A percentile compares a stretch with the other conserved stretches of the same genome.
Evolutionary conservation across 1,139 yeast genomes (phyloP).

Genomic region (Pichia sp.): DNA sequence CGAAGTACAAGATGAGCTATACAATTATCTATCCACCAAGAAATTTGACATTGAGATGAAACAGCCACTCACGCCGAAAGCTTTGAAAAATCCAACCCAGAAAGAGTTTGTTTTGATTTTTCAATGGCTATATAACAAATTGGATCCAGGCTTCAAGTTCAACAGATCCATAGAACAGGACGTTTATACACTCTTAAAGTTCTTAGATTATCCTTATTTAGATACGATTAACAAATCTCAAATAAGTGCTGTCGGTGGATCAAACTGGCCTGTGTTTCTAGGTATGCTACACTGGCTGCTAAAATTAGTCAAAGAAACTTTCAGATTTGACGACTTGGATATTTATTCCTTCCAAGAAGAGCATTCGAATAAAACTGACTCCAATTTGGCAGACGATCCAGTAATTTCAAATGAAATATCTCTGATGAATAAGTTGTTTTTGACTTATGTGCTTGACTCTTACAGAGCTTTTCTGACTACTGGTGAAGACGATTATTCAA

Average conservation of each 20-base stretch:
- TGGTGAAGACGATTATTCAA: slow-evolving; percentile 57
- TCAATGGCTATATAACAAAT: slow-evolving; percentile 68
- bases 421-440: slow-evolving; percentile 37
- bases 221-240: slow-evolving; percentile 79
- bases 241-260: slow-evolving; percentile 88
- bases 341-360: slow-evolving; percentile 28
- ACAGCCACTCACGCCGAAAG: slow-evolving; percentile 61
- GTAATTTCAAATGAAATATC: slow-evolving; percentile 24
- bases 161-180: slow-evolving; percentile 70
- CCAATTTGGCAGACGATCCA: slow-evolving; percentile 21
- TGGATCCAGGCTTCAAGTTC: slow-evolving; percentile 78
- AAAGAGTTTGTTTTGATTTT: slow-evolving; percentile 77
- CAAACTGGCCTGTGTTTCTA: slow-evolving; percentile 79
- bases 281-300: slow-evolving; percentile 83
- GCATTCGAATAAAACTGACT: slow-evolving; percentile 13
- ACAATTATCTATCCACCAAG: slow-evolving; percentile 57
- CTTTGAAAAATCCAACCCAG: slow-evolving; percentile 77
- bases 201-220: slow-evolving; percentile 71
- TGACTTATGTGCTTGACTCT: slow-evolving; percentile 60
- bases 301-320: slow-evolving; percentile 40
- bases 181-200: slow-evolving; percentile 61
- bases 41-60: slow-evolving; percentile 72
- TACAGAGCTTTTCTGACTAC: slow-evolving; percentile 59
- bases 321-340: slow-evolving; percentile 37
- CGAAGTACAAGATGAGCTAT: slow-evolving; percentile 60